Conservation (phyloP, 345 rosid species). For the Draba incana region DNA sequence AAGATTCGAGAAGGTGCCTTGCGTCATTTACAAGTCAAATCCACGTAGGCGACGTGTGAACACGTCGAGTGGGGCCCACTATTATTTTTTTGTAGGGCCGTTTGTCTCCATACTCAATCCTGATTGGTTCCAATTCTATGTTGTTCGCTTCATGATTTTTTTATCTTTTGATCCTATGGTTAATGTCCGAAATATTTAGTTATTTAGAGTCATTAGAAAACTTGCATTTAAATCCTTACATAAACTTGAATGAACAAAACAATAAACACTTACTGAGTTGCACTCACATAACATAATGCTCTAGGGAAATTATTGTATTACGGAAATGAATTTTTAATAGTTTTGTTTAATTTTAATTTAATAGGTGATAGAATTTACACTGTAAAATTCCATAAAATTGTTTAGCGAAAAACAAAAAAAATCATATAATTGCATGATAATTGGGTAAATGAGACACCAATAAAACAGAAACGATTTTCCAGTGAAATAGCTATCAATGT, state of each 20-base stretch:
- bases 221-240: neutral
- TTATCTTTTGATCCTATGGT: no score
- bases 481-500: neutral
- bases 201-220: conserved; percentile 8
- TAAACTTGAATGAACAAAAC: neutral
- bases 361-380: neutral
- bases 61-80: conserved; percentile 45
- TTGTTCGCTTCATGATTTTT: neutral
- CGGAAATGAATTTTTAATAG: neutral
- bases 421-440: no score
- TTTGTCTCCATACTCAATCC: conserved; percentile 1
- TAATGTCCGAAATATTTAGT: neutral
- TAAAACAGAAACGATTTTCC: conserved; percentile 1
- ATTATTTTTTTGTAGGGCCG: neutral
- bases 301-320: neutral
- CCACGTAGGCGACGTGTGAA: conserved; percentile 63
- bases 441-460: conserved; percentile 4
- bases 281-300: neutral
- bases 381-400: neutral
- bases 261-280: neutral
- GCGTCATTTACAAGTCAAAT: conserved; percentile 48
- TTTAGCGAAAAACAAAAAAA: no score
- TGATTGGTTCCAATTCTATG: conserved; percentile 27
- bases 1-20: conserved; percentile 22
- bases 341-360: neutral